Percentiles rank a stretch among this genome's conserved stretches.
These are phyloP conservation scores for Boletus rubropictus DNA, from an alignment of 768 basidiomycete species.

Conservation along the genomic window DNA sequence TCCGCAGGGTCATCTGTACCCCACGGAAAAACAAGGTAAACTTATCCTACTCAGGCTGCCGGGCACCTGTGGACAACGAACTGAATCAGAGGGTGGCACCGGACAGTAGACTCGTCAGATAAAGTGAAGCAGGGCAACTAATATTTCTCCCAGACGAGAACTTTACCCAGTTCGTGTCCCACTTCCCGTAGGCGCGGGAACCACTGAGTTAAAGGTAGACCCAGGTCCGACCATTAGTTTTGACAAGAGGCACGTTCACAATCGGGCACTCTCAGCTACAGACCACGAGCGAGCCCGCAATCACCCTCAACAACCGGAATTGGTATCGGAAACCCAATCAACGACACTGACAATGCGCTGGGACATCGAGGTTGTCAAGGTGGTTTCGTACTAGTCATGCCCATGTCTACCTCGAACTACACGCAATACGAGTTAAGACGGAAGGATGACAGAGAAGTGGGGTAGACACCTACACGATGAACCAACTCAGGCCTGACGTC, in stretches of 20 bases:
- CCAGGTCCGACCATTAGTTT: no score
- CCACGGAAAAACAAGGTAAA: constrained; percentile 62
- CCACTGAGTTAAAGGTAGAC: constrained; percentile 19
- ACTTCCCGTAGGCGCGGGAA: constrained; percentile 1
- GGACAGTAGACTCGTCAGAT: neutral
- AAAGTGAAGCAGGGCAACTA: neutral
- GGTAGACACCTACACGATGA: constrained; percentile 33
- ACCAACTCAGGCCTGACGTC: no score
- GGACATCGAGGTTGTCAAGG: constrained; percentile 67
- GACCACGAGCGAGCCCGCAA: constrained; percentile 2
- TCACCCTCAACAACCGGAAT: constrained; percentile 14
- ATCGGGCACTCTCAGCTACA: no score
- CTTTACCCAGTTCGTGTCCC: constrained; percentile 12
- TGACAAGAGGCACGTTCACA: neutral
- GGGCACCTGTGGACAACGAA: constrained; percentile 2
- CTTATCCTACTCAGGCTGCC: constrained; percentile 16
- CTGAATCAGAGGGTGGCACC: neutral
- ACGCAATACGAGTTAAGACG: no score
- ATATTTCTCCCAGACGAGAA: constrained; percentile 4
- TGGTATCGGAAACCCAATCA: no score
- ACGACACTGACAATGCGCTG: constrained; percentile 82
- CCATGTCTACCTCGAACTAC: constrained; percentile 88
- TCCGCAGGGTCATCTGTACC: no score
- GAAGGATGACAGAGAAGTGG: neutral
- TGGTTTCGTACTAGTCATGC: constrained; percentile 95